Evolutionary conservation across 257 asterid species (phyloP), one percentile per base, ranked within the genome.

Genomic region (Verbena officinalis): DNA sequence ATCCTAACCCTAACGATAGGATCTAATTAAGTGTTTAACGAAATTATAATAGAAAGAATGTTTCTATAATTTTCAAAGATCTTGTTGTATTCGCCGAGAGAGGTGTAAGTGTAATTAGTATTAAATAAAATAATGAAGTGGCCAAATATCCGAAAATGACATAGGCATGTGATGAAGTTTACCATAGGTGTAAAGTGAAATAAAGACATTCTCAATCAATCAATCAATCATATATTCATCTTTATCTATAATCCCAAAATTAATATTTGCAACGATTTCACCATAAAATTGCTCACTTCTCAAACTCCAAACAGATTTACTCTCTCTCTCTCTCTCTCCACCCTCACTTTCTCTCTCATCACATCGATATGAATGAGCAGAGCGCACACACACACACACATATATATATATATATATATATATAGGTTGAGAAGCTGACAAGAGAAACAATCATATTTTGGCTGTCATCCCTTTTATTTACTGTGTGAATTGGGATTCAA

Each of bases 401-500:
- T n/a, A n/a, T n/a, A n/a, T n/a, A n/a, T n/a, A n/a, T n/a, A n/a
- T n/a, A n/a, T n/a, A n/a, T n/a, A 27, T 19, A 9, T 27, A 16
- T 34, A 10, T 27, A 36, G 62, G 52, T 10, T 43, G 45, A 33
- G 6, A 16, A 6, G 61, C 12, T 1, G 45, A 7, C 31, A 50
- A 9, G 36, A 12, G 36, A 5, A 19, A 48, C 23, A 17, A 48
- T 48, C 55, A 48, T 53, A 24, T 27, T n/a, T 46, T 46, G 27
- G 62, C 62, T 55, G 61, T 13, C 38, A 24, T 36, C 36, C 5
- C 48, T 45, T 57, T 27, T 17, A 15, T 23, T 46, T 17, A n/a
- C 40, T 49, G n/a, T 34, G 40, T 36, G 27, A 44, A 21, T 22
- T 67, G 36, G 21, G 55, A 38, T 51, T 50, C 34, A 52, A 33